Percentiles rank a stretch among this genome's conserved stretches.
Evolutionary conservation across 306 rosid species (phyloP).

Genomic region (Cicer bijugum): DNA sequence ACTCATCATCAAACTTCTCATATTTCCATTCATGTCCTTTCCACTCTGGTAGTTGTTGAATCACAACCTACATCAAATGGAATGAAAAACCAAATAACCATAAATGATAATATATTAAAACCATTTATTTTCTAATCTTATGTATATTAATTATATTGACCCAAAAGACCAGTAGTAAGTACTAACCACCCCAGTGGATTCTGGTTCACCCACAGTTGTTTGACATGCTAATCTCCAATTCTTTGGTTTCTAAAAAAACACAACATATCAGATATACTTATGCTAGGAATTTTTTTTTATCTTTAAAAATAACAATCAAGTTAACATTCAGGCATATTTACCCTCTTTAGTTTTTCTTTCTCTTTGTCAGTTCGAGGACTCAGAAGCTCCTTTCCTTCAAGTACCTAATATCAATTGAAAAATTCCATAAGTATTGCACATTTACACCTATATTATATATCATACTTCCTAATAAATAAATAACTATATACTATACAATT

Average conservation of each 20-base stretch:
- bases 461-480: no score
- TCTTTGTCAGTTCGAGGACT: slow-evolving; percentile 82
- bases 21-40: slow-evolving; percentile 87
- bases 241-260: slow-evolving; percentile 77
- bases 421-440: neutral
- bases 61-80: slow-evolving; percentile 63
- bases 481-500: no score
- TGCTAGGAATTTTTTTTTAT: neutral
- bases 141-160: neutral
- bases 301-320: neutral
- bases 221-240: slow-evolving; percentile 99
- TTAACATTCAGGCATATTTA: slow-evolving; percentile 33
- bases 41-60: slow-evolving; percentile 93
- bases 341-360: slow-evolving; percentile 74
- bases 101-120: slow-evolving; percentile 6
- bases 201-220: slow-evolving; percentile 73
- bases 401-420: slow-evolving; percentile 53
- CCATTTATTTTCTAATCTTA: neutral
- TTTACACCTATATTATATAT: neutral
- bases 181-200: slow-evolving; percentile 75
- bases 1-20: slow-evolving; percentile 51
- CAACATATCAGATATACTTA: neutral
- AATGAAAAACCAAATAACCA: slow-evolving; percentile 13
- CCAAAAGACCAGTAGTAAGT: neutral
- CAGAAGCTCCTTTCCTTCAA: slow-evolving; percentile 78